Conservation (phyloP, 1,139 yeast genomes). For the Geotrichum fermentans region DNA sequence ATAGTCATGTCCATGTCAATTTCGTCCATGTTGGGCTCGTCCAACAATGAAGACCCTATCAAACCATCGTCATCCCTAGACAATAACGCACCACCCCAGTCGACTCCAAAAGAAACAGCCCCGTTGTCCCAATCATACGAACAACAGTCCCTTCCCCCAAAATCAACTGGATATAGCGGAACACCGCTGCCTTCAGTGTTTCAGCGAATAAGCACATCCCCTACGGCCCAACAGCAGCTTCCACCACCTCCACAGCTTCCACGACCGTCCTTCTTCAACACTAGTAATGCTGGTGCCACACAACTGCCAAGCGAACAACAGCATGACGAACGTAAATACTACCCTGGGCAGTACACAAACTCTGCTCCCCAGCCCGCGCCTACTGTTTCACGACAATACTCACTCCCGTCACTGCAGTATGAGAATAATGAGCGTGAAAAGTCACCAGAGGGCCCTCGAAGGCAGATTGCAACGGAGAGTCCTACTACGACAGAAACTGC, state of each 20-base stretch:
- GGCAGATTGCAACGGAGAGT: too few relatives aligned
- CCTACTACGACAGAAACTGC: too few relatives aligned
- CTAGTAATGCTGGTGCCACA: too few relatives aligned
- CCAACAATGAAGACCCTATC: slow-evolving; percentile 6
- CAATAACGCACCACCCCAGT: slow-evolving; percentile 1
- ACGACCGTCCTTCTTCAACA: not conserved
- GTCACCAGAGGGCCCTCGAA: too few relatives aligned
- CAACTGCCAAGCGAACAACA: too few relatives aligned
- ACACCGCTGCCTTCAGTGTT: not conserved
- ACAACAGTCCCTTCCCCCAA: not conserved
- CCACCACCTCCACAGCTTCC: slow-evolving; percentile 7
- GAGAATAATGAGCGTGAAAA: not conserved
- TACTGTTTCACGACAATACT: too few relatives aligned
- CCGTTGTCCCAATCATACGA: not conserved
- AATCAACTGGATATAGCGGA: not conserved
- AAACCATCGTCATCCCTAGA: slow-evolving; percentile 4
- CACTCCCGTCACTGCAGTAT: slow-evolving; percentile 7
- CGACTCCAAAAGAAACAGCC: not conserved
- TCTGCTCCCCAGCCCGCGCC: too few relatives aligned
- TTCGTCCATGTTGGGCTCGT: slow-evolving; percentile 23
- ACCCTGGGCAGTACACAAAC: too few relatives aligned
- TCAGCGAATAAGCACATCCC: not conserved
- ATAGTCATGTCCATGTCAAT: slow-evolving; percentile 26
- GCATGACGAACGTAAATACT: too few relatives aligned
- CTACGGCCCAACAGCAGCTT: slow-evolving; percentile 10